Conservation (phyloP, 169 alveolate species). For the Plasmodium relictum region DNA sequence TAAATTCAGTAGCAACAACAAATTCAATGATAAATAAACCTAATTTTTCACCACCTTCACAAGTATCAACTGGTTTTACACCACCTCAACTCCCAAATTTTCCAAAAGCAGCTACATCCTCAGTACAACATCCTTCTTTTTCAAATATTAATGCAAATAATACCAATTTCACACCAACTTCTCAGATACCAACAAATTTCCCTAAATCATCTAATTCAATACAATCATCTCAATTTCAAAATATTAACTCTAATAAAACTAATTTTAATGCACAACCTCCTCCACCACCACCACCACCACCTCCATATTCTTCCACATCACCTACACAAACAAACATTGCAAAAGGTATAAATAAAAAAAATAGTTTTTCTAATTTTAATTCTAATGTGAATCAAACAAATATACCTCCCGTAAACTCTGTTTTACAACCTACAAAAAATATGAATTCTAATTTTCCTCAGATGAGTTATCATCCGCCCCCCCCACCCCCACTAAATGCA, state of each 20-base stretch:
- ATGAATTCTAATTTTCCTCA: conserved; percentile 4
- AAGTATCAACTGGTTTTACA: not conserved
- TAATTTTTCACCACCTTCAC: conserved; percentile 13
- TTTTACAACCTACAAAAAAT: conserved; percentile 7
- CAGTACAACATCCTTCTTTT: conserved; percentile 8
- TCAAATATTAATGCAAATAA: not conserved
- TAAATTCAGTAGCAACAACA: not conserved
- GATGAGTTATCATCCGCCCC: conserved; percentile 15
- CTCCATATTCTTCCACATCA: conserved; percentile 21
- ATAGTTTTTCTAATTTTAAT: conserved; percentile 32
- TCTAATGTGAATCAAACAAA: conserved; percentile 20
- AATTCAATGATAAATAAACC: conserved; percentile 9
- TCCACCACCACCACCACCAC: conserved; percentile 56
- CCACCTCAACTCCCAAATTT: not conserved
- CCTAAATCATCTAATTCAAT: conserved; percentile 1
- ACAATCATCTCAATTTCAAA: conserved; percentile 37
- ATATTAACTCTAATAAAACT: conserved; percentile 36
- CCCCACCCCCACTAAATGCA: conserved; percentile 33
- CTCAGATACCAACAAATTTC: conserved; percentile 1
- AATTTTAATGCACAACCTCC: conserved; percentile 40
- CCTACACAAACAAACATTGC: not conserved
- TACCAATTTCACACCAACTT: not conserved
- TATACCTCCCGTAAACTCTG: conserved; percentile 12
- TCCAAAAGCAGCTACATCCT: conserved; percentile 15
- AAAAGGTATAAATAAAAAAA: conserved; percentile 32